Percentiles rank a stretch among this genome's conserved stretches.
phyloP scores from a whole-genome alignment of 2,329 filamentous ascomycete genomes.

The Atkinsonella texensis region DNA sequence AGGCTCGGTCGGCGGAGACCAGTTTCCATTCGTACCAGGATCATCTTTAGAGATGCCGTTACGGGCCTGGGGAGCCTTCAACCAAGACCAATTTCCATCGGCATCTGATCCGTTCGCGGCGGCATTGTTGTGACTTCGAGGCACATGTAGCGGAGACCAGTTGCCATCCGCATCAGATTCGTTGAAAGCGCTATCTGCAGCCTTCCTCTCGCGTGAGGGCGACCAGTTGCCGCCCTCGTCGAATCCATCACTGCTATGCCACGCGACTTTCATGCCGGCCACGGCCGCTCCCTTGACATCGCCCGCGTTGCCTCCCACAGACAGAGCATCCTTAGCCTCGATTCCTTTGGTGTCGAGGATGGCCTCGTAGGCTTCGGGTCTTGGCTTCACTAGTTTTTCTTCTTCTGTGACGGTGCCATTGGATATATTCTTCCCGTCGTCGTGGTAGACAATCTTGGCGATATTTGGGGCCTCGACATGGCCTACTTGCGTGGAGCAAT shows the following conservation, averaged over 20 bases:
- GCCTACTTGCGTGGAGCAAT: constrained; percentile 23
- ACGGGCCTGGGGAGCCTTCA: too few species aligned
- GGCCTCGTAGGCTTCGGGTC: constrained; percentile 19
- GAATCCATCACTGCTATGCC: constrained; percentile 24
- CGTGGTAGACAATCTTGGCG: not conserved
- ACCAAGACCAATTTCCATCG: too few species aligned
- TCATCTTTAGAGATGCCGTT: too few species aligned
- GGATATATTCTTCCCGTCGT: not conserved
- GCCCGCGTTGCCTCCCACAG: constrained; percentile 27
- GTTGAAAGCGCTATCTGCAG: not conserved
- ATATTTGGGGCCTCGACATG: constrained; percentile 11
- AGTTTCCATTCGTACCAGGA: too few species aligned
- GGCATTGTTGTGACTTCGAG: not conserved
- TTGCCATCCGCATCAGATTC: not conserved
- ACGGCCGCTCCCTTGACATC: constrained; percentile 26
- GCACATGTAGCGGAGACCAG: not conserved
- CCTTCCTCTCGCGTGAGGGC: not conserved
- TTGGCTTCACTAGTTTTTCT: constrained; percentile 28
- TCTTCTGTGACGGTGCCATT: constrained; percentile 25
- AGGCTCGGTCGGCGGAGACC: too few species aligned
- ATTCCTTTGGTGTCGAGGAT: constrained; percentile 18
- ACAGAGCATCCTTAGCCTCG: constrained; percentile 16
- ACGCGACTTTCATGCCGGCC: constrained; percentile 27
- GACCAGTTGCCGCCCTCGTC: constrained; percentile 11
- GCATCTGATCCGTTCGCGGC: too few species aligned